A percentile compares a stretch with the other conserved stretches of the same genome.
phyloP scores from a whole-genome alignment of 192 early-diverging fungal genomes.

The Coemansia sp. region DNA sequence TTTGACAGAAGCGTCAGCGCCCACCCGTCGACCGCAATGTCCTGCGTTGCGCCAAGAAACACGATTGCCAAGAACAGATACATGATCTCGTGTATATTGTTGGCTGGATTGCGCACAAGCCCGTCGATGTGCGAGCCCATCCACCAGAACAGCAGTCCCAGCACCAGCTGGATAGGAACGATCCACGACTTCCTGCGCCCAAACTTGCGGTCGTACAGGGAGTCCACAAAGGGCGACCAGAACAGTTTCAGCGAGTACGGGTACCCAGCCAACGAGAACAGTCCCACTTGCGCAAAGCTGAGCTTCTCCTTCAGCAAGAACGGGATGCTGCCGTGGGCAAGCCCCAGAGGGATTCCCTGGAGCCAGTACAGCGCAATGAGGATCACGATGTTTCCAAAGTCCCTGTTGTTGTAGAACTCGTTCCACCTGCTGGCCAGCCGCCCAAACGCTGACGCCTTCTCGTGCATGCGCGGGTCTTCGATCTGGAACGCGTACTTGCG shows the following conservation, averaged over 20 bases:
- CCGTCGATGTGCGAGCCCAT: slow-evolving; percentile 78
- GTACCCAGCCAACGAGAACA: slow-evolving; percentile 93
- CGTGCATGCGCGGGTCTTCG: slow-evolving; percentile 40
- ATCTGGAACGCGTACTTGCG: slow-evolving; percentile 47
- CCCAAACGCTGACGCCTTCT: neutral
- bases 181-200: slow-evolving; percentile 98
- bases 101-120: slow-evolving; percentile 58
- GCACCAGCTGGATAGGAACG: slow-evolving; percentile 91
- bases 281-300: slow-evolving; percentile 86
- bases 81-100: slow-evolving; percentile 61
- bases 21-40: slow-evolving; percentile 83
- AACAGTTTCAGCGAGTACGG: slow-evolving; percentile 98
- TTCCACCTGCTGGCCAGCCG: slow-evolving; percentile 24
- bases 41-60: slow-evolving; percentile 95
- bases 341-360: slow-evolving; percentile 92
- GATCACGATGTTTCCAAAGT: slow-evolving; percentile 57
- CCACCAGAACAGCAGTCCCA: slow-evolving; percentile 74
- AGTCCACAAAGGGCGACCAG: slow-evolving; percentile 98
- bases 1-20: slow-evolving; percentile 88
- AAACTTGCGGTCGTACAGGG: slow-evolving; percentile 73
- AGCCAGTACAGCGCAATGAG: slow-evolving; percentile 69
- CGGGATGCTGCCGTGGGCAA: slow-evolving; percentile 87
- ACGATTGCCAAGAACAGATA: slow-evolving; percentile 79
- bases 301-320: slow-evolving; percentile 94
- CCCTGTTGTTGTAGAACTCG: slow-evolving; percentile 47